These are phyloP conservation scores for Verruconis gallopava DNA, from an alignment of 2,329 filamentous ascomycete genomes.

Conservation along the genomic window DNA sequence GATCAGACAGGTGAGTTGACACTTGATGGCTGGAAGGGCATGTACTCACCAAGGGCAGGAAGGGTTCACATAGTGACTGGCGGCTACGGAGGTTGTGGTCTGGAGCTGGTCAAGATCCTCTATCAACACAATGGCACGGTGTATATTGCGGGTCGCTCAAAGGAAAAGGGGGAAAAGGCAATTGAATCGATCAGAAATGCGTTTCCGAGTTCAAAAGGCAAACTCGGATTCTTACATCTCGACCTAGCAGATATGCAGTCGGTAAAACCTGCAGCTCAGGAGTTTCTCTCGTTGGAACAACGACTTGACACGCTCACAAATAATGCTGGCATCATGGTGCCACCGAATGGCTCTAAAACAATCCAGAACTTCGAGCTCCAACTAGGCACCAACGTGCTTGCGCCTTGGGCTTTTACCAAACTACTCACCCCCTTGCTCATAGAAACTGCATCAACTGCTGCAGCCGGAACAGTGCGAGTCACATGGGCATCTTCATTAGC, in stretches of 20 bases:
- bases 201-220: slow-evolving; percentile 8
- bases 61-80: slow-evolving; percentile 10
- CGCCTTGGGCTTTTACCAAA: slow-evolving; percentile 9
- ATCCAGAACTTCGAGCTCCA: slow-evolving; percentile 18
- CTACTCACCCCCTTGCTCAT: slow-evolving; percentile 8
- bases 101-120: slow-evolving; percentile 8
- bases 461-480: slow-evolving; percentile 13
- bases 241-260: slow-evolving; percentile 27
- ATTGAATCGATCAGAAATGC: slow-evolving; percentile 20
- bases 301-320: slow-evolving; percentile 30
- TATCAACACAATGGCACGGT: slow-evolving; percentile 9
- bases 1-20: slow-evolving; percentile 8
- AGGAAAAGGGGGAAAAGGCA: slow-evolving; percentile 4
- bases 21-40: not conserved
- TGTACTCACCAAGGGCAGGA: not conserved
- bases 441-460: slow-evolving; percentile 10
- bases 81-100: slow-evolving; percentile 6
- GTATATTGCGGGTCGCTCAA: slow-evolving; percentile 7
- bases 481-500: slow-evolving; percentile 10
- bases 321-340: slow-evolving; percentile 23
- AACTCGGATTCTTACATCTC: slow-evolving; percentile 9
- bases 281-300: slow-evolving; percentile 23
- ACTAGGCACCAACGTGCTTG: slow-evolving; percentile 11
- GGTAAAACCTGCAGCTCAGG: slow-evolving; percentile 22
- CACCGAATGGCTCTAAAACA: slow-evolving; percentile 5